These are phyloP conservation scores for Hibiscus mutabilis DNA, from an alignment of 345 rosid genomes.

Conservation along the genomic window DNA sequence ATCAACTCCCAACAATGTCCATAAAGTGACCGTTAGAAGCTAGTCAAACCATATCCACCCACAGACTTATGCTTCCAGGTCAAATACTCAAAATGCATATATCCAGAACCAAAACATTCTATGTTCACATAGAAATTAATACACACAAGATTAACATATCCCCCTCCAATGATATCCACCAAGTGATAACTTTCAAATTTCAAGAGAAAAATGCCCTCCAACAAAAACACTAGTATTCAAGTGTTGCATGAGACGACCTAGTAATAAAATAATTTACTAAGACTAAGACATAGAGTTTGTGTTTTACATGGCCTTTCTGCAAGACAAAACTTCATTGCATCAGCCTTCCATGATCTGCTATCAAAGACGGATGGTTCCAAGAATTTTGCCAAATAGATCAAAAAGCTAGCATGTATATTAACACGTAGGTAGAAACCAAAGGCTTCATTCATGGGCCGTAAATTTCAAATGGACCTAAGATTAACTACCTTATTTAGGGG, in stretches of 20 bases:
- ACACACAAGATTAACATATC: not conserved
- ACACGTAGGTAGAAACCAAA: not conserved
- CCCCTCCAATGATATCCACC: not conserved
- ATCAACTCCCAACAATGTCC: not conserved
- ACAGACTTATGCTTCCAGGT: not conserved
- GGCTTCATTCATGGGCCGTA: not conserved
- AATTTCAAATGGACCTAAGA: not conserved
- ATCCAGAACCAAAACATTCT: not conserved
- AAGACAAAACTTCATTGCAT: slow-evolving; percentile 1
- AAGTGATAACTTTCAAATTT: not conserved
- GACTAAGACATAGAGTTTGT: not conserved
- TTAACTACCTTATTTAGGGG: not conserved
- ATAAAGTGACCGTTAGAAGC: not conserved
- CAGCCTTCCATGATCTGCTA: not conserved
- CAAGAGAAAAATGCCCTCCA: not conserved
- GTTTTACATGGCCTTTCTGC: not conserved
- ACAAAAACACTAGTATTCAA: not conserved
- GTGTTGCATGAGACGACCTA: not conserved
- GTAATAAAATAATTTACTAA: not conserved
- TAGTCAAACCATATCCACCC: not conserved
- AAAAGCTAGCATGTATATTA: not conserved
- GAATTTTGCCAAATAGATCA: not conserved
- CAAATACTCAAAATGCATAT: not conserved
- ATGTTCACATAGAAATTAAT: no score
- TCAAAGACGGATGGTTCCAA: not conserved